phyloP scores from a whole-genome alignment of 108 stramenopile genomes.

The Poteriospumella lacustris region DNA sequence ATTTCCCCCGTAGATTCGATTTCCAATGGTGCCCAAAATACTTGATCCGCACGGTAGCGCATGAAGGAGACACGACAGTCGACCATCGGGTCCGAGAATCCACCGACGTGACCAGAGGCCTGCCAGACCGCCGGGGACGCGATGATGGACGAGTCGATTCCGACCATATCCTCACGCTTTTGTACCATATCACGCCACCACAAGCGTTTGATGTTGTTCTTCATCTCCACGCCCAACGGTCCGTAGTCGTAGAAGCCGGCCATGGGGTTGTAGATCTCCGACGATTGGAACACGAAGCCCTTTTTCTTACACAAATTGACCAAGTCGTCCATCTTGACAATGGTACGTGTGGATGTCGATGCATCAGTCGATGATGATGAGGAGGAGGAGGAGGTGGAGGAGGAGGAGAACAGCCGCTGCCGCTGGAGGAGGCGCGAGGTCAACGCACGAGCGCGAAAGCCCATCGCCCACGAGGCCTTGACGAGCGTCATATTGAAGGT shows the following conservation, averaged over 20 bases:
- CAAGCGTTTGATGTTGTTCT: conserved; percentile 62
- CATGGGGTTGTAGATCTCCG: conserved; percentile 92
- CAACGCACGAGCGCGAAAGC: too few relatives aligned
- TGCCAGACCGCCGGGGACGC: conserved; percentile 88
- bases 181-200: conserved; percentile 92
- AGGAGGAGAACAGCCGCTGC: too few relatives aligned
- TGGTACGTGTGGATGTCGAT: too few relatives aligned
- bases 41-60: conserved; percentile 88
- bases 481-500: too few relatives aligned
- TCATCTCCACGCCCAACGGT: conserved; percentile 70
- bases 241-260: conserved; percentile 97
- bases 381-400: too few relatives aligned
- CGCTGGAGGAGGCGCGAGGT: too few relatives aligned
- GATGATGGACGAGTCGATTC: conserved; percentile 85
- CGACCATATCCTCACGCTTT: conserved; percentile 78
- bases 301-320: conserved; percentile 81
- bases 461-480: too few relatives aligned
- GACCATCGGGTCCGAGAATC: conserved; percentile 94
- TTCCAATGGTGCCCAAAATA: conserved; percentile 68
- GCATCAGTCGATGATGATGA: too few relatives aligned
- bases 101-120: conserved; percentile 87
- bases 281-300: conserved; percentile 89
- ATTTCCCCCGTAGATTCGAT: conserved; percentile 31
- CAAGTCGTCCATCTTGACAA: conserved; percentile 49
- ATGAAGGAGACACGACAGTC: conserved; percentile 89